Base-by-base conservation (phyloP, 306 rosid genomes). In the Quercus glauca region DNA sequence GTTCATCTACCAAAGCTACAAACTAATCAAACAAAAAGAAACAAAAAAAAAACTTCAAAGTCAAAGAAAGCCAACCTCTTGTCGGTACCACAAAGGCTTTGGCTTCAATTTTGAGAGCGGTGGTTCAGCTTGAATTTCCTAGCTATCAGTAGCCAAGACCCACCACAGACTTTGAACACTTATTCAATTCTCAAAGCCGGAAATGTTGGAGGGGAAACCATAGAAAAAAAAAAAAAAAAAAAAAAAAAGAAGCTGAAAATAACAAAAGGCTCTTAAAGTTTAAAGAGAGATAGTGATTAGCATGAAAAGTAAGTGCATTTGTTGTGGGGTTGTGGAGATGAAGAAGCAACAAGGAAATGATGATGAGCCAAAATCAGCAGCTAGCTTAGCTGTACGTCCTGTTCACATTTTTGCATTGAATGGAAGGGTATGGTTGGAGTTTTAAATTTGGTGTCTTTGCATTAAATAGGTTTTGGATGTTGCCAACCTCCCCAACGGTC, bases 401-500 rank as follows among this genome's bases (percentile, higher is more conserved):
- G 23, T 18, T 55, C 49, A 73, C 28, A 73, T 52, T 69, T 71
- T 41, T 57, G 69, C 63, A 82, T 82, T 87, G 82, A 78, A 78
- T 77, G 79, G 23, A 41, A 41, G 76, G 14, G 78, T 77, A 31
- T 78, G 43, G 85, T 75, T 78, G 83, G 79, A 60, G 79, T 41
- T 57, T 57, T 37, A 75, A 58, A 59, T 73, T 75, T 64, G 85
- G 78, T 81, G 86, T 12, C 73, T 29, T 52, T 74, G 80, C 88
- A 91, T 89, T 87, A 83, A 49, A 86, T 80, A 72, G 83, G 23
- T 28, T 76, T 55, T 71, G 80, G 85, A 72, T 65, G 76, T 60
- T 55, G 82, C 91, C 91, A 91, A 90, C 97, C 79, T 83, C 88
- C 89, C 88, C 88, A 82, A 79, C 92, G 89, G 92, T 79, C 87